These are phyloP conservation scores for Malassezia yamatoensis DNA, from an alignment of 1,284 basidiomycete species.

Conservation along the genomic window DNA sequence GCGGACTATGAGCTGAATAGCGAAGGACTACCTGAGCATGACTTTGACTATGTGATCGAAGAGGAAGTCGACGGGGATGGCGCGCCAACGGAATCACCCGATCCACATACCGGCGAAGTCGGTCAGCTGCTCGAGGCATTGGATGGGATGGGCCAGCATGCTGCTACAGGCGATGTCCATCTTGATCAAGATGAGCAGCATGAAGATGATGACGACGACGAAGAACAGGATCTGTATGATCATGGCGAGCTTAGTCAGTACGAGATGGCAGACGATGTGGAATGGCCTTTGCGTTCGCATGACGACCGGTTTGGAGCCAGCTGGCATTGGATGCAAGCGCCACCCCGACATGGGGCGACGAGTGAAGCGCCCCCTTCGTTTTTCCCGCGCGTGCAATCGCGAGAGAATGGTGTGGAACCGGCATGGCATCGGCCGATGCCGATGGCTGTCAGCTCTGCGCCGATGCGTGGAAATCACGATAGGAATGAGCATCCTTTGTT, in stretches of 20 bases:
- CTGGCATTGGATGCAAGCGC: conserved; percentile 37
- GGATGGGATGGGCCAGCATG: conserved; percentile 10
- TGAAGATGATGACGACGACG: conserved; percentile 21
- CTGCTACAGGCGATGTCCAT: not conserved
- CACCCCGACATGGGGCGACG: conserved; percentile 6
- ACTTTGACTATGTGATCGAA: conserved; percentile 56
- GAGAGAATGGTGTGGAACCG: not conserved
- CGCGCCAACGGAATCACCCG: conserved; percentile 46
- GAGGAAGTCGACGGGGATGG: conserved; percentile 36
- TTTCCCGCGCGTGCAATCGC: conserved; percentile 19
- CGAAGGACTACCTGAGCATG: conserved; percentile 30
- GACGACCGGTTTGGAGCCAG: conserved; percentile 45
- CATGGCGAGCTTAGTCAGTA: conserved; percentile 26
- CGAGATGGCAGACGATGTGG: conserved; percentile 29
- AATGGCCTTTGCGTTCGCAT: conserved; percentile 14
- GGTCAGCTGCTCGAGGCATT: conserved; percentile 17
- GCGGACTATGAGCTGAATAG: conserved; percentile 32
- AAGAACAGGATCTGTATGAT: conserved; percentile 23
- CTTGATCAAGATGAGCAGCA: conserved; percentile 20
- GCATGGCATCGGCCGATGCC: not conserved
- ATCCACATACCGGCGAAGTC: conserved; percentile 14
- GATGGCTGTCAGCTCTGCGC: not conserved
- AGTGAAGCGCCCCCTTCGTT: conserved; percentile 27
- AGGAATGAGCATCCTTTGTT: conserved; percentile 61
- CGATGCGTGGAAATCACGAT: not conserved